Percentiles rank a stretch among this genome's conserved stretches.
phyloP scores from a whole-genome alignment of 352 stramenopile genomes.

The Globisporangium lucens region DNA sequence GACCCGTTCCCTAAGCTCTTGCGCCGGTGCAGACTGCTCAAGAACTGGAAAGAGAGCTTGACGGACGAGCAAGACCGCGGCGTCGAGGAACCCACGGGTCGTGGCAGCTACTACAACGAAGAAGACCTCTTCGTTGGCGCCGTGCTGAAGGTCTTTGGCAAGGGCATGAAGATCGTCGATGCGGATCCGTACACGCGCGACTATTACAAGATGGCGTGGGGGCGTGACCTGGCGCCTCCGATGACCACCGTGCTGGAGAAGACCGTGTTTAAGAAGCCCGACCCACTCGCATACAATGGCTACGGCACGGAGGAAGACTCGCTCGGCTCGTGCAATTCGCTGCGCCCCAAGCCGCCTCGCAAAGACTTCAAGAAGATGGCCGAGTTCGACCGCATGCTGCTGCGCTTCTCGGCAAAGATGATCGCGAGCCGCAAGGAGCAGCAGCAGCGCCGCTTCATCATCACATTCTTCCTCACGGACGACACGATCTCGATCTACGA shows the following conservation, averaged over 20 bases:
- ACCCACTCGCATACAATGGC: conserved; percentile 65
- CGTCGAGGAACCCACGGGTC: conserved; percentile 63
- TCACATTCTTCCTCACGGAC: conserved; percentile 82
- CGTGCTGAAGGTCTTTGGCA: conserved; percentile 66
- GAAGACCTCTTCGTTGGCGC: conserved; percentile 62
- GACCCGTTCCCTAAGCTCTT: conserved; percentile 80
- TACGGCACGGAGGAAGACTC: conserved; percentile 80
- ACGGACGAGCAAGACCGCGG: conserved; percentile 70
- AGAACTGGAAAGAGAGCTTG: conserved; percentile 63
- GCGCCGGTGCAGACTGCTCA: conserved; percentile 55
- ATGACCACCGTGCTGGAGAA: conserved; percentile 45
- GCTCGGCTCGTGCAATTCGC: conserved; percentile 53
- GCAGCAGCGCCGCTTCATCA: conserved; percentile 71
- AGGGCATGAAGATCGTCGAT: conserved; percentile 70
- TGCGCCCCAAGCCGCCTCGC: conserved; percentile 66
- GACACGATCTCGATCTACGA: conserved; percentile 80
- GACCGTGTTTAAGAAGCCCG: conserved; percentile 49
- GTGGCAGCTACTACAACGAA: conserved; percentile 72
- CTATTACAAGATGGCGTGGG: conserved; percentile 76
- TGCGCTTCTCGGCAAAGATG: conserved; percentile 70
- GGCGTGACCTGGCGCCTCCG: conserved; percentile 35
- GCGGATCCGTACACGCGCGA: conserved; percentile 72
- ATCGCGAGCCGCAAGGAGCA: conserved; percentile 76
- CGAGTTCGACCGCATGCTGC: conserved; percentile 69
- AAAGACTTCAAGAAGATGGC: conserved; percentile 85